phyloP scores from a whole-genome alignment of 306 rosid species.

The Chamaecrista fasciculata region DNA sequence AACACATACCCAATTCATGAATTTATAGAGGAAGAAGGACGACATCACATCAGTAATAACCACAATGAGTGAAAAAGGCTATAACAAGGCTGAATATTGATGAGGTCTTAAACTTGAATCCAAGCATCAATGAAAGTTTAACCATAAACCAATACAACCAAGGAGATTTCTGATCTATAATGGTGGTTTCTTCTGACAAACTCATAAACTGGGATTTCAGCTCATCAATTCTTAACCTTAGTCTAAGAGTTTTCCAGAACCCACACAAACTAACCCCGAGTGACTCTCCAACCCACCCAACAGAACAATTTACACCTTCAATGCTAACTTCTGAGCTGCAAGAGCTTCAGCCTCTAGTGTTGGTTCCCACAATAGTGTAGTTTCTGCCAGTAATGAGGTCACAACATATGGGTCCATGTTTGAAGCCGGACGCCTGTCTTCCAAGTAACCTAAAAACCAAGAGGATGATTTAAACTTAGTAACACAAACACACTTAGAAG shows the following conservation, averaged over 20 bases:
- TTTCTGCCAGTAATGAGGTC: slow-evolving; percentile 78
- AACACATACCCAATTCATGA: too few relatives aligned
- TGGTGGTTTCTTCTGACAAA: slow-evolving; percentile 35
- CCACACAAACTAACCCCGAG: slow-evolving; percentile 10
- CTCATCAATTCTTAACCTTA: slow-evolving; percentile 35
- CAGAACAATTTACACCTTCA: slow-evolving; percentile 67
- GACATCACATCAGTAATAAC: neutral
- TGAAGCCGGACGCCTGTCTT: slow-evolving; percentile 98
- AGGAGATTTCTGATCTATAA: slow-evolving; percentile 33
- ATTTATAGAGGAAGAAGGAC: too few relatives aligned
- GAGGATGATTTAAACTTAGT: neutral
- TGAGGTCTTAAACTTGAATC: neutral
- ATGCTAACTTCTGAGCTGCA: slow-evolving; percentile 85
- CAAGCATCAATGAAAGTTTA: slow-evolving; percentile 35
- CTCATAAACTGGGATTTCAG: slow-evolving; percentile 34
- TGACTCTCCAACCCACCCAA: slow-evolving; percentile 17
- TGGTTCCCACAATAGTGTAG: slow-evolving; percentile 87
- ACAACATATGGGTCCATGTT: slow-evolving; percentile 98
- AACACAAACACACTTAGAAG: too few relatives aligned
- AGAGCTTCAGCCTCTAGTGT: slow-evolving; percentile 97
- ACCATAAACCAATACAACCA: slow-evolving; percentile 33
- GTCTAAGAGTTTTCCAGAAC: slow-evolving; percentile 21
- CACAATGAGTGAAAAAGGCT: neutral
- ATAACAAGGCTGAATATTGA: neutral
- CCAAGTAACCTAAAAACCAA: slow-evolving; percentile 79